Conservation (phyloP, 2,329 filamentous ascomycete genomes). For the Bisporella sp. region DNA sequence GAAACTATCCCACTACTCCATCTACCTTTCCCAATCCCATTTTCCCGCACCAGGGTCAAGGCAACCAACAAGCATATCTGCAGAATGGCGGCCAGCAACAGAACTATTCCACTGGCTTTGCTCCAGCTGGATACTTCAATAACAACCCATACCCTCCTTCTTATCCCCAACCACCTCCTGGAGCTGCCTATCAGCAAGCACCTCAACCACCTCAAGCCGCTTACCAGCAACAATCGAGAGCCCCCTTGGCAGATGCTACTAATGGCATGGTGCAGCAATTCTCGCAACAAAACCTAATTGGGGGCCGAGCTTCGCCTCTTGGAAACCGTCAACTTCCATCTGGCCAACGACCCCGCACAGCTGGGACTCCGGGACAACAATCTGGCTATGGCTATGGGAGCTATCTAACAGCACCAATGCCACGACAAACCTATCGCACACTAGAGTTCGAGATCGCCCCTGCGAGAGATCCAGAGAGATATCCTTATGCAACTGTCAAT, state of each 20-base stretch:
- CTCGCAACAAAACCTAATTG: conserved; percentile 88
- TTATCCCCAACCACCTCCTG: conserved; percentile 32
- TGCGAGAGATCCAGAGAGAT: conserved; percentile 81
- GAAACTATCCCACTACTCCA: conserved; percentile 78
- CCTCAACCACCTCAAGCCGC: conserved; percentile 44
- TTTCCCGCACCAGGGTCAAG: conserved; percentile 23
- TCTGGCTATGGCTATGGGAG: conserved; percentile 46
- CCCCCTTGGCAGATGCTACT: conserved; percentile 72
- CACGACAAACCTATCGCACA: conserved; percentile 46
- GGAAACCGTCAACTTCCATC: conserved; percentile 61
- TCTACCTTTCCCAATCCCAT: conserved; percentile 95
- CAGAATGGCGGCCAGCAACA: conserved; percentile 35
- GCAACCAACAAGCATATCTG: conserved; percentile 25
- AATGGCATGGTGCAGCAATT: conserved; percentile 93
- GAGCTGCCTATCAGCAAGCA: conserved; percentile 44
- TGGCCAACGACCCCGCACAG: conserved; percentile 74
- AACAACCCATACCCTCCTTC: conserved; percentile 46
- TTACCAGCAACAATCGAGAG: conserved; percentile 42
- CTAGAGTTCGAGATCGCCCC: conserved; percentile 73
- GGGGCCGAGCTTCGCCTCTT: conserved; percentile 65
- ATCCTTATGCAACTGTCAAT: conserved; percentile 57
- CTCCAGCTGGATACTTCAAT: conserved; percentile 49
- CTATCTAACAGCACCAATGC: conserved; percentile 65
- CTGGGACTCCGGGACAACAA: conserved; percentile 60
- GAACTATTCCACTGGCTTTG: conserved; percentile 40